phyloP scores from a whole-genome alignment of 257 asterid genomes.

The Solanum medicagineum region DNA sequence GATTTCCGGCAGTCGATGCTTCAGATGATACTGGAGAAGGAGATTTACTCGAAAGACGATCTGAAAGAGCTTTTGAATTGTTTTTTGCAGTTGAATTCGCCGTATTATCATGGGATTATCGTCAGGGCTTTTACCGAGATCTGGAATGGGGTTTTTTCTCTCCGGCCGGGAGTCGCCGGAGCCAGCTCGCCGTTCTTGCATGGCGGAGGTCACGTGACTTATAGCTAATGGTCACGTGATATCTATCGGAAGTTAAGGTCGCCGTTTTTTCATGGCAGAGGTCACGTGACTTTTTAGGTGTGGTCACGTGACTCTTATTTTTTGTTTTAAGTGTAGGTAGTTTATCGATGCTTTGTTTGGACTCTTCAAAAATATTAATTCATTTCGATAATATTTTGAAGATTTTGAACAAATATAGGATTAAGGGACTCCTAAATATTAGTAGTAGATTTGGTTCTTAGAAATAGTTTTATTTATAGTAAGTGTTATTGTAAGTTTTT shows the following conservation, averaged over 20 bases:
- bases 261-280: background rate
- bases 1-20: constrained; percentile 91
- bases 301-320: too few relatives aligned
- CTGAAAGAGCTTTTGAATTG: constrained; percentile 69
- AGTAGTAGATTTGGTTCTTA: background rate
- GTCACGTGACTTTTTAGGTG: constrained; percentile 20
- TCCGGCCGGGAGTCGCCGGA: constrained; percentile 2
- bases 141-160: constrained; percentile 63
- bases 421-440: background rate
- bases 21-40: constrained; percentile 79
- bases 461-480: background rate
- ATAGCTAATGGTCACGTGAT: constrained; percentile 20
- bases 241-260: background rate
- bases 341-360: background rate
- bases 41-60: constrained; percentile 67
- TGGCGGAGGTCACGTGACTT: constrained; percentile 27
- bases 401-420: background rate
- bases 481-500: background rate
- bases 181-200: constrained; percentile 13
- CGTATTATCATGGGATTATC: constrained; percentile 70
- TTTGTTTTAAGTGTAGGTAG: background rate
- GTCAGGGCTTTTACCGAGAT: constrained; percentile 82
- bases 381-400: accelerated
- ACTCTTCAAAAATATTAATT: background rate
- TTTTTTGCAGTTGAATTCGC: constrained; percentile 76